phyloP scores from a whole-genome alignment of 192 early-diverging fungal genomes.

The Entophlyctis luteolus region DNA sequence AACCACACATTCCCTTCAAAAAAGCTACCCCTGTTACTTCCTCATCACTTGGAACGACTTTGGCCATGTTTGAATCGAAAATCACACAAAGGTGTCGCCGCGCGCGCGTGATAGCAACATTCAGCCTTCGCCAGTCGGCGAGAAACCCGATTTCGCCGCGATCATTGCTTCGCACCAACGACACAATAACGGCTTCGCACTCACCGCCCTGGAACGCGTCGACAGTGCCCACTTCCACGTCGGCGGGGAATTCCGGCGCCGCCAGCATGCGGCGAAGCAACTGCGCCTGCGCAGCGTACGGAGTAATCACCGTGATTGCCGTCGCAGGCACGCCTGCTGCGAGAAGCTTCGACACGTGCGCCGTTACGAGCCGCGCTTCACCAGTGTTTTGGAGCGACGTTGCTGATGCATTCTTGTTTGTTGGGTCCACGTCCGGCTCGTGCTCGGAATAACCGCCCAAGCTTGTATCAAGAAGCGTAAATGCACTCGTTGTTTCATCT shows the following conservation, averaged over 20 bases:
- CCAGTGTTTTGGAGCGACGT: constrained; percentile 72
- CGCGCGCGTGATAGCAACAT: constrained; percentile 87
- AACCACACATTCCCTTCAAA: constrained; percentile 46
- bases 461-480: constrained; percentile 68
- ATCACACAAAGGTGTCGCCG: constrained; percentile 82
- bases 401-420: neutral
- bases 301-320: constrained; percentile 82
- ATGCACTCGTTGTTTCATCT: constrained; percentile 53
- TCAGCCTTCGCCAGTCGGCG: constrained; percentile 72
- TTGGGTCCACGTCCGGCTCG: neutral
- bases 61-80: constrained; percentile 60
- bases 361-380: constrained; percentile 64
- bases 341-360: constrained; percentile 62
- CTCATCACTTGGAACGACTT: constrained; percentile 43
- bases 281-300: constrained; percentile 78
- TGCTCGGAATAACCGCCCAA: constrained; percentile 22
- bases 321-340: constrained; percentile 54
- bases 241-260: neutral
- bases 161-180: constrained; percentile 77
- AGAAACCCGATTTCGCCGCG: constrained; percentile 80
- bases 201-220: constrained; percentile 65
- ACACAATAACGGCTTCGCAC: constrained; percentile 79
- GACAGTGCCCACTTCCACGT: constrained; percentile 24
- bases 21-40: too few relatives aligned
- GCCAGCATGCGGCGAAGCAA: constrained; percentile 15